Conservation (phyloP, 352 stramenopile genomes). For the Globisporangium spinosum region DNA sequence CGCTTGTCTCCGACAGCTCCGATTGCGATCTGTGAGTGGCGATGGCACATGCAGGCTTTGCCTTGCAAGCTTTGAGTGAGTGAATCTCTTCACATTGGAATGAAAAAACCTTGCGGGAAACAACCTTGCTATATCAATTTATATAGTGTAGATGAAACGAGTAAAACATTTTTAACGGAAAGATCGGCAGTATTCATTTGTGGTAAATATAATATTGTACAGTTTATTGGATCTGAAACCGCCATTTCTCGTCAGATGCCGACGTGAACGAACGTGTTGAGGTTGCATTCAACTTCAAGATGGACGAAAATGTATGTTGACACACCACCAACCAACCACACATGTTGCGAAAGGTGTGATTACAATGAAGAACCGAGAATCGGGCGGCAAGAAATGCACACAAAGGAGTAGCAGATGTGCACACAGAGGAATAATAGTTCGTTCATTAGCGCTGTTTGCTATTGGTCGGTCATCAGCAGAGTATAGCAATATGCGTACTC, state of each 20-base stretch:
- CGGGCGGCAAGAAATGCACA: background rate
- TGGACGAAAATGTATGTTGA: background rate
- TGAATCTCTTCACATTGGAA: background rate
- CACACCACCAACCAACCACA: background rate
- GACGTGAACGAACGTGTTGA: constrained; percentile 18
- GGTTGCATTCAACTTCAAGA: constrained; percentile 18
- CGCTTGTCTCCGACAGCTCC: constrained; percentile 18
- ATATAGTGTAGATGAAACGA: background rate
- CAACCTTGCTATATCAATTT: constrained; percentile 3
- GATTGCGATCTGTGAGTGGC: constrained; percentile 26
- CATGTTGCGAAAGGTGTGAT: background rate
- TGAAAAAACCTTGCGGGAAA: constrained; percentile 7
- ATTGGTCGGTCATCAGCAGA: background rate
- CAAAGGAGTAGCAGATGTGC: too few relatives aligned
- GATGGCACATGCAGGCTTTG: background rate
- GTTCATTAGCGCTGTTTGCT: background rate
- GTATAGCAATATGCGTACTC: too few relatives aligned
- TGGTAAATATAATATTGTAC: background rate
- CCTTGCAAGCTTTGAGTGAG: background rate
- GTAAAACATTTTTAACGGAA: background rate
- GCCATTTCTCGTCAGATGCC: constrained; percentile 21
- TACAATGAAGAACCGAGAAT: background rate
- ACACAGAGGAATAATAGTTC: background rate
- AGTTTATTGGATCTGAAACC: background rate
- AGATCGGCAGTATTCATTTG: background rate